A percentile compares a stretch with the other conserved stretches of the same genome.
Conservation (phyloP, 306 rosid genomes). For the Prunus armeniaca region DNA sequence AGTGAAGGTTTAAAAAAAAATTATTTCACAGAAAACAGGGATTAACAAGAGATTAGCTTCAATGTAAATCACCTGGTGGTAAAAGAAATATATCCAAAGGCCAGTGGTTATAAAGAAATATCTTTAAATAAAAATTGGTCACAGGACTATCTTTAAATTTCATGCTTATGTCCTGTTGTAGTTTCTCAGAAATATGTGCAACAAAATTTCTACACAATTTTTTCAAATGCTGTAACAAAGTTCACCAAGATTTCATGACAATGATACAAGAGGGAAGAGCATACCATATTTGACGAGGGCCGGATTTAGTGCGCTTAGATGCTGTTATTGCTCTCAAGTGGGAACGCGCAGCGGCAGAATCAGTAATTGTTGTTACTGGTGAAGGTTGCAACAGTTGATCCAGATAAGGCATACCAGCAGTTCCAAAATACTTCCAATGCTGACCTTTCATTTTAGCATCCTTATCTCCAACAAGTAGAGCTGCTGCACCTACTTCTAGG, state of each 20-base stretch:
- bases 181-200: neutral
- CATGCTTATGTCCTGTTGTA: neutral
- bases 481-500: slow-evolving; percentile 94
- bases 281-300: slow-evolving; percentile 84
- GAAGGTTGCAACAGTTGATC: slow-evolving; percentile 92
- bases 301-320: slow-evolving; percentile 78
- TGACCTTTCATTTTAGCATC: slow-evolving; percentile 88
- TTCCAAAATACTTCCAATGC: slow-evolving; percentile 91
- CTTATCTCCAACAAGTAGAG: slow-evolving; percentile 80
- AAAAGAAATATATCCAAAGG: slow-evolving; percentile 2
- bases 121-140: neutral
- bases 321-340: slow-evolving; percentile 96
- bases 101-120: neutral
- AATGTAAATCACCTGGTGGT: neutral
- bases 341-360: slow-evolving; percentile 74
- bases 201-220: neutral
- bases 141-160: neutral
- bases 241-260: slow-evolving; percentile 12
- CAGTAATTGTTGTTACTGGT: slow-evolving; percentile 75
- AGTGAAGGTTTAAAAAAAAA: neutral
- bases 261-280: slow-evolving; percentile 27
- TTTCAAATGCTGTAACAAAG: neutral
- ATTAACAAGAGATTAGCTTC: neutral
- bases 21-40: neutral
- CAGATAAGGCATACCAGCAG: slow-evolving; percentile 93